Conservation (phyloP, 139 green algal species). For the Chlorella sp. region DNA sequence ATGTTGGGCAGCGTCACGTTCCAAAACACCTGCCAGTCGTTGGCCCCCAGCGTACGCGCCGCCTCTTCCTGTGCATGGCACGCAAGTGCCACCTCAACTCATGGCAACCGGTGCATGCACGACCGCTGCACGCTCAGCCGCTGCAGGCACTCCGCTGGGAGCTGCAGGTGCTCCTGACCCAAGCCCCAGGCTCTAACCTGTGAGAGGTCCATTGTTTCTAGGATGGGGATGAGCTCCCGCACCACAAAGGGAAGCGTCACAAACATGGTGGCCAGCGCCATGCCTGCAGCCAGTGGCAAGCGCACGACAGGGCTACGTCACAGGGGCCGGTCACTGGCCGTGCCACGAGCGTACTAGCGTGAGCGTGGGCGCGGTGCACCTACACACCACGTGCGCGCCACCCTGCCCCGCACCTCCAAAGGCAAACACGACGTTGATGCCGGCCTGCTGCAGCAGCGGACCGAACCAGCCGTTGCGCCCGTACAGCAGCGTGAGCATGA, state of each 20-base stretch:
- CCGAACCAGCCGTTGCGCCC: conserved; percentile 81
- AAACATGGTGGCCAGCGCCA: conserved; percentile 83
- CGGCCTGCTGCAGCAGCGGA: conserved; percentile 50
- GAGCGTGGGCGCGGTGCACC: too few relatives aligned
- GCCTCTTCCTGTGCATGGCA: conserved; percentile 69
- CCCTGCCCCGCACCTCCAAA: conserved; percentile 71
- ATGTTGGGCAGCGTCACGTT: conserved; percentile 90
- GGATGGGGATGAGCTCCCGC: conserved; percentile 79
- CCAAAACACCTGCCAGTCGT: conserved; percentile 82
- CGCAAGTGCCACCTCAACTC: neutral
- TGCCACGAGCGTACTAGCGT: too few relatives aligned
- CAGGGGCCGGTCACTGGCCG: too few relatives aligned
- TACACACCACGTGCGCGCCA: too few relatives aligned
- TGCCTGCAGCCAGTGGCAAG: too few relatives aligned
- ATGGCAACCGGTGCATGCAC: neutral
- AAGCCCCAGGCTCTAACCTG: conserved; percentile 52
- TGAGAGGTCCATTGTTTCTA: conserved; percentile 72
- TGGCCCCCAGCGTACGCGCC: conserved; percentile 68
- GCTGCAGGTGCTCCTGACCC: too few relatives aligned
- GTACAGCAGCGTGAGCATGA: conserved; percentile 88
- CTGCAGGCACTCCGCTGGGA: too few relatives aligned
- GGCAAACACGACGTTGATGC: conserved; percentile 80
- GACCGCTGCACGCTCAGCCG: too few relatives aligned
- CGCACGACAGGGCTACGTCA: neutral
- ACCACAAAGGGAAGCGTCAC: conserved; percentile 87